Percentiles rank a stretch among this genome's conserved stretches.
Evolutionary conservation across 371 early-diverging fungal genomes (phyloP).

Genomic region (Mucor piriformis): DNA sequence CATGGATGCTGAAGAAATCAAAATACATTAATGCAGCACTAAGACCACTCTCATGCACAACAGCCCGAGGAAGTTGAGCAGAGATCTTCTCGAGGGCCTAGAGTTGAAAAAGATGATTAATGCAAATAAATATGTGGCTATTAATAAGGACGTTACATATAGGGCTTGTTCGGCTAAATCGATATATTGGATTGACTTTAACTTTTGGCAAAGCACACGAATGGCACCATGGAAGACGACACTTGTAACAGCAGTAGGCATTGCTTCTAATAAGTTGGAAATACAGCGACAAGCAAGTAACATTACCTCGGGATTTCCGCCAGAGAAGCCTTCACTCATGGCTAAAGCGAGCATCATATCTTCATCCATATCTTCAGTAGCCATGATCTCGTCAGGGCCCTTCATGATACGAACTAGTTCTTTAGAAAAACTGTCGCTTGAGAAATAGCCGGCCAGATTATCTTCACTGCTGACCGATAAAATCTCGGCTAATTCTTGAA

Average conservation of each 20-base stretch:
- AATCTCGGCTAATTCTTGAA: slow-evolving; percentile 70
- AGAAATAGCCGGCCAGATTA: slow-evolving; percentile 59
- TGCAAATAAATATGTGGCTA: no score
- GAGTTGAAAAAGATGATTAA: no score
- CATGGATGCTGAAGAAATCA: slow-evolving; percentile 88
- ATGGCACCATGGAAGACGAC: slow-evolving; percentile 76
- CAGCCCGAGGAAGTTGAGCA: slow-evolving; percentile 69
- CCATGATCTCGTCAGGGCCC: slow-evolving; percentile 39
- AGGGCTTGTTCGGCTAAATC: slow-evolving; percentile 92
- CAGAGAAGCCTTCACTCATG: slow-evolving; percentile 47
- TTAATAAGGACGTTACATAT: no score
- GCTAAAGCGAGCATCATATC: slow-evolving; percentile 53
- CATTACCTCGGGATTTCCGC: slow-evolving; percentile 74
- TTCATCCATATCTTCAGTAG: slow-evolving; percentile 36
- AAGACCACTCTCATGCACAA: slow-evolving; percentile 81
- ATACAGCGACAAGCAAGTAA: slow-evolving; percentile 88
- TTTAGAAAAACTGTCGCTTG: slow-evolving; percentile 58
- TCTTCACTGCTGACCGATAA: slow-evolving; percentile 75
- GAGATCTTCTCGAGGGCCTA: slow-evolving; percentile 78
- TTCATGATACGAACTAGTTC: slow-evolving; percentile 61
- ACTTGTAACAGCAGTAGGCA: slow-evolving; percentile 70
- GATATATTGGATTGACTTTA: slow-evolving; percentile 85
- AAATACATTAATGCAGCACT: slow-evolving; percentile 81
- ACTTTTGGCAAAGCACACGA: slow-evolving; percentile 72
- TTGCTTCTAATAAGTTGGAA: slow-evolving; percentile 86